Evolutionary conservation across 2,329 filamentous ascomycete species (phyloP), one percentile per base, ranked within the genome.

Genomic region (Juglanconis oblonga): DNA sequence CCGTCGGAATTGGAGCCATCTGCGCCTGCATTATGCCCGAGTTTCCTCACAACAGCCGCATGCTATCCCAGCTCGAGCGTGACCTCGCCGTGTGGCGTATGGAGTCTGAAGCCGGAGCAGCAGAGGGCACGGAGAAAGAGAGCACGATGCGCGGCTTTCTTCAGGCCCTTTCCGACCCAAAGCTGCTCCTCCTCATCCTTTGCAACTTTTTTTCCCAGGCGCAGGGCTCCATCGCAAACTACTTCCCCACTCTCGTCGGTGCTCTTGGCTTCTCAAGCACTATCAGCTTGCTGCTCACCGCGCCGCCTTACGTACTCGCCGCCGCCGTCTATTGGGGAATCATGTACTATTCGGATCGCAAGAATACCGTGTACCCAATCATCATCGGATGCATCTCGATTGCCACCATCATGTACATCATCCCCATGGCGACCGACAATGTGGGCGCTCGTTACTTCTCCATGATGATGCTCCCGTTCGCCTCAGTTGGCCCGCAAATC

Each of bases 291-390:
- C 71, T 81, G 7, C 72, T 81, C 5, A 81, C 78, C 0, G 76
- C 74, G 2, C 79, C 79, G 0, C 78, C 78, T 1, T 81, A 79
- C 52, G 68, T 79, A 5, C 69, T 78, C 3, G 75, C 75, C 1
- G 74, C 68, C 3, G 64, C 68, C 3, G 67, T 76, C 49, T 55
- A 73, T 62, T 74, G 69, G 61, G 67, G 60, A 1, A 64, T 76
- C 54, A 69, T 67, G 59, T 74, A 64, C 62, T 73, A 74, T 55
- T 74, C 72, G 1, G 73, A 76, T 62, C 69, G 71, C 36, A 74
- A 72, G 62, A 76, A 76, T 53, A 69, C 66, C 14, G 67, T 70
- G 3, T 73, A 75, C 54, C 68, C 68, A 0, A 68, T 74, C 14
- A 76, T 77, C 13, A 52, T 77, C 5, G 36, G 61, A 6, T 72